Conservation (phyloP, 768 basidiomycete genomes). For the Chalciporus chontae region DNA sequence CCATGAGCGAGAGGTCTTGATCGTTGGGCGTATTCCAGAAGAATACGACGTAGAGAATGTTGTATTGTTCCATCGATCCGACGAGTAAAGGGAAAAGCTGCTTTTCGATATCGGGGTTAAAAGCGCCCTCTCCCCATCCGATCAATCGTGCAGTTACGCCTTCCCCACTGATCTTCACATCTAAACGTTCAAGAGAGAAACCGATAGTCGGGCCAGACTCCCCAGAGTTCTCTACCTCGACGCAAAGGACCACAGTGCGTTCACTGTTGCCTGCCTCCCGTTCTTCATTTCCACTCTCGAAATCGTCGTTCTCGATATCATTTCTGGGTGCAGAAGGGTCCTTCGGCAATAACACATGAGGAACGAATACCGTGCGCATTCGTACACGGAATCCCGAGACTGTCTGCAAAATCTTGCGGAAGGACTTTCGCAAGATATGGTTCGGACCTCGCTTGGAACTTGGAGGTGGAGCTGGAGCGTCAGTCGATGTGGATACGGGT, state of each 20-base stretch:
- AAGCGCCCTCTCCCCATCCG: constrained; percentile 43
- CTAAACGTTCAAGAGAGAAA: constrained; percentile 73
- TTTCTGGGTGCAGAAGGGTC: constrained; percentile 14
- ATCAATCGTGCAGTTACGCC: constrained; percentile 50
- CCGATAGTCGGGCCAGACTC: constrained; percentile 57
- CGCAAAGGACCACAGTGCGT: constrained; percentile 82
- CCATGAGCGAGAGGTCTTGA: constrained; percentile 35
- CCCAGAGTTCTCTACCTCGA: constrained; percentile 84
- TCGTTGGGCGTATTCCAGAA: constrained; percentile 68
- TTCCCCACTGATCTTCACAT: constrained; percentile 71
- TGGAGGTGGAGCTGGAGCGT: constrained; percentile 49
- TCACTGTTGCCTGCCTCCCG: constrained; percentile 73
- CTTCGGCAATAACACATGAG: constrained; percentile 70
- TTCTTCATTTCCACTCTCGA: constrained; percentile 47
- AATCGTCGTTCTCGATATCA: constrained; percentile 34
- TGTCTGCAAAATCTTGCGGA: constrained; percentile 71
- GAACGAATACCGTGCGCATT: constrained; percentile 93
- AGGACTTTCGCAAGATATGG: constrained; percentile 81
- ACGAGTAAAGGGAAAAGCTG: constrained; percentile 69
- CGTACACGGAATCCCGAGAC: constrained; percentile 84
- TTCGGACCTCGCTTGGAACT: constrained; percentile 45
- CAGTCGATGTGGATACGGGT: constrained; percentile 40
- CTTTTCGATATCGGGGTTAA: constrained; percentile 33
- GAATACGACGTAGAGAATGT: constrained; percentile 85
- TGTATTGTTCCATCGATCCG: constrained; percentile 76